Base-by-base conservation (phyloP, 306 rosid genomes). In the Astragalus membranaceus region DNA sequence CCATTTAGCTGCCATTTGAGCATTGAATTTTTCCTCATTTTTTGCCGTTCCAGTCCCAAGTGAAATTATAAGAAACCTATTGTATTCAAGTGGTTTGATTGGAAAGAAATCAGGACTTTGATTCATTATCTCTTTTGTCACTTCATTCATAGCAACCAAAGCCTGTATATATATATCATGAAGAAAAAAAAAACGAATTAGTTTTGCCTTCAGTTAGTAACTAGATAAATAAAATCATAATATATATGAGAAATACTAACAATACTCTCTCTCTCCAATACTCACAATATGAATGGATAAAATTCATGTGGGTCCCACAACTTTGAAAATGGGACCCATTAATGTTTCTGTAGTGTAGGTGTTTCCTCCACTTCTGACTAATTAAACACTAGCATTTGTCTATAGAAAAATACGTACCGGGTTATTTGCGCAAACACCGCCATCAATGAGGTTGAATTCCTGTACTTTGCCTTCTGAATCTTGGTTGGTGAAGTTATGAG, bases 381-480 rank as follows among this genome's bases (percentile, higher is more conserved):
- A 3, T 26, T 26, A 26, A 26, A 3, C 30, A 26, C 30, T 26
- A 26, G 2, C 2, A 36, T 36, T 5, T 36, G 8, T 36, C 9
- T 16, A 12, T 10, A 7, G 60, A 11, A 15, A 26, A 20, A 0
- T 0, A 35, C 17, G 8, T 88, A 88, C 95, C 56, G 91, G 95
- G 49, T 88, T 82, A 54, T 88, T 86, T 8, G 92, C 90, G 29
- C 90, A 85, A 29, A 87, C 82, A 5, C 88, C 96, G 11, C 92
- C 96, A 8, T 89, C 96, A 9, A 82, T 72, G 10, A 89, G 96
- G 71, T 89, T 75, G 73, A 85, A 89, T 37, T 85, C 81, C 4
- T 43, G 74, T 5, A 17, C 64, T 1, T 70, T 67, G 10, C 84
- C 88, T 1, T 26, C 7, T 0, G 55, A 8, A 29, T 72, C 82